Conservation (phyloP, 169 alveolate species). For the Cyclospora cayetanensis region DNA sequence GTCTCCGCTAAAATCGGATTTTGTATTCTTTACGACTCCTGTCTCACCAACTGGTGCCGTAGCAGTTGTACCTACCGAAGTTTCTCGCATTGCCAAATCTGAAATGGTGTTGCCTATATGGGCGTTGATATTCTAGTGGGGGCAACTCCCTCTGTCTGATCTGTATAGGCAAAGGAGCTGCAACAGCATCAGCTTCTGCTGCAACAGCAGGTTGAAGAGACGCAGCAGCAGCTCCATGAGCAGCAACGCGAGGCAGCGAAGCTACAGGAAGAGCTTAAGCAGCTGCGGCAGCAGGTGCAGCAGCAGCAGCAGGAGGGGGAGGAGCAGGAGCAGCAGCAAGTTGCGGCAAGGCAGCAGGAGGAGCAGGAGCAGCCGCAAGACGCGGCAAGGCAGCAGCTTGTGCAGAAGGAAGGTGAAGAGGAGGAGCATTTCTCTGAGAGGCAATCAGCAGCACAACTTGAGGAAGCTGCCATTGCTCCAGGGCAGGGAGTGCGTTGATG, state of each 20-base stretch:
- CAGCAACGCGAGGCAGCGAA: background rate
- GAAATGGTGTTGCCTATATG: no score
- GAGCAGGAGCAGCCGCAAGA: background rate
- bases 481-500: no score
- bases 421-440: background rate
- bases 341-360: background rate
- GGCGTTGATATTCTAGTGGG: no score
- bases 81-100: no score
- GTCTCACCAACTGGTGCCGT: no score
- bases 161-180: background rate
- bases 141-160: no score
- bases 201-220: background rate
- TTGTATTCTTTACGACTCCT: no score
- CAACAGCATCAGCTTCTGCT: background rate
- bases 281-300: conserved; percentile 6
- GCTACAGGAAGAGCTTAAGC: background rate
- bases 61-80: no score
- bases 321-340: background rate
- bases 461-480: background rate
- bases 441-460: background rate
- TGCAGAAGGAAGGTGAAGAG: background rate
- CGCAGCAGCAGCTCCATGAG: background rate
- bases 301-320: background rate
- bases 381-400: background rate
- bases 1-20: no score